Evolutionary conservation across 2,329 filamentous ascomycete genomes (phyloP), one percentile per base, ranked within the genome.

Genomic region (Scolecobasidium constrictum): DNA sequence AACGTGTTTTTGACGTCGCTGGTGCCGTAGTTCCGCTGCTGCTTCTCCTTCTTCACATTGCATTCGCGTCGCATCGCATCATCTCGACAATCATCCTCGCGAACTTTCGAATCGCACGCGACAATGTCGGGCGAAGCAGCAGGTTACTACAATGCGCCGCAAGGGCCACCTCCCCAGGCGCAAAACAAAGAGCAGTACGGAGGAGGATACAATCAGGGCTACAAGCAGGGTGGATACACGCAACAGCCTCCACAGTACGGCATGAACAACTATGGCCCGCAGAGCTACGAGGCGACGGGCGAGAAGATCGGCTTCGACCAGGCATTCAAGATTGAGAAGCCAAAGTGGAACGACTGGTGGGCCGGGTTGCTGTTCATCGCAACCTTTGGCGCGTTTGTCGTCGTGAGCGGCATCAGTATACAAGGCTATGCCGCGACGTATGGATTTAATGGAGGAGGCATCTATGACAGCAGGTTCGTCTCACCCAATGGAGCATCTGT

Each of bases 311-410:
- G 57, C 13, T 95, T 93, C 57, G 78, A 90, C 16, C 75, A 95
- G 55, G 76, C 79, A 2, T 95, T 96, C 69, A 81, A 81, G 62
- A 62, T 95, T 41, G 75, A 85, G 40, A 79, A 69, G 49, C 86
- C 86, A n/a, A 93, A 90, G 60, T 94, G 74, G 65, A 86, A 95
- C 55, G 90, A 96, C 58, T 57, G 84, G 19, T 95, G 88, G 90
- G 88, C 88, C 3, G 87, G 83, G 3, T 65, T 93, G 33, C 66
- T 95, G 56, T 75, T 93, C 52, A 69, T 92, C 28, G 61, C 75
- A 15, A 78, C 83, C 18, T 81, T 82, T 56, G 63, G 73, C 3
- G 87, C 86, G 12, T 94, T 83, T 54, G 72, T 77, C 7, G 86
- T 75, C 6, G 78, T 94, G 38, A 88, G 82, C 5, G 87, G 71